phyloP scores from a whole-genome alignment of 306 rosid species.

The Cicer chorassanicum region DNA sequence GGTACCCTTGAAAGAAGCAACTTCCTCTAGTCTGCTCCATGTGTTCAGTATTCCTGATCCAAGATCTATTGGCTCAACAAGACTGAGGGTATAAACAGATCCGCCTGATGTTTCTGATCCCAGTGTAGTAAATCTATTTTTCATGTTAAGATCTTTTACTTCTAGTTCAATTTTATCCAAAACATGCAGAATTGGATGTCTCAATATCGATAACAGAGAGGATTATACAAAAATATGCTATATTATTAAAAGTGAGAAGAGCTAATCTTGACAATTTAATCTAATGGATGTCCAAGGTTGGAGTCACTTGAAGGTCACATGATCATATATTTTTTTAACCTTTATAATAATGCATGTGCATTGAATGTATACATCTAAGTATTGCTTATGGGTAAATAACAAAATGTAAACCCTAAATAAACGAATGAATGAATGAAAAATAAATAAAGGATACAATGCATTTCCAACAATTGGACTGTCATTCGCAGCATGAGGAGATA shows the following conservation, averaged over 20 bases:
- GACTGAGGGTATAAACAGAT: constrained; percentile 60
- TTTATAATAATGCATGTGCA: constrained; percentile 18
- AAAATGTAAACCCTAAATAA: neutral
- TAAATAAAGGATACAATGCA: constrained; percentile 74
- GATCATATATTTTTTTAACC: constrained; percentile 24
- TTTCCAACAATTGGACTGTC: constrained; percentile 49
- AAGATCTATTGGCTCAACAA: constrained; percentile 65
- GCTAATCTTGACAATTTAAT: constrained; percentile 21
- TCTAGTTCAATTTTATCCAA: constrained; percentile 16
- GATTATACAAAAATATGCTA: constrained; percentile 10
- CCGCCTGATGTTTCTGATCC: constrained; percentile 82
- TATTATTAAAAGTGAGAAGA: constrained; percentile 12
- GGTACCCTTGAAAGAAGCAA: constrained; percentile 70
- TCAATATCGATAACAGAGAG: constrained; percentile 4
- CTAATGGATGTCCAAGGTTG: constrained; percentile 28
- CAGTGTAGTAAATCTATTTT: constrained; percentile 68
- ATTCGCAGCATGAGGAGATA: constrained; percentile 44
- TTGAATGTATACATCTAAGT: neutral
- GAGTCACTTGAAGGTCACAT: constrained; percentile 22
- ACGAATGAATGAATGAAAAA: neutral
- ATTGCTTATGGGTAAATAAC: neutral
- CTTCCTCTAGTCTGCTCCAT: constrained; percentile 57
- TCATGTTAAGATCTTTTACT: constrained; percentile 59
- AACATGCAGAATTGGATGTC: constrained; percentile 12
- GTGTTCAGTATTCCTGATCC: constrained; percentile 47